Evolutionary conservation across 1,284 basidiomycete species (phyloP), one percentile per base, ranked within the genome.

Genomic region (Irpex lacteus): DNA sequence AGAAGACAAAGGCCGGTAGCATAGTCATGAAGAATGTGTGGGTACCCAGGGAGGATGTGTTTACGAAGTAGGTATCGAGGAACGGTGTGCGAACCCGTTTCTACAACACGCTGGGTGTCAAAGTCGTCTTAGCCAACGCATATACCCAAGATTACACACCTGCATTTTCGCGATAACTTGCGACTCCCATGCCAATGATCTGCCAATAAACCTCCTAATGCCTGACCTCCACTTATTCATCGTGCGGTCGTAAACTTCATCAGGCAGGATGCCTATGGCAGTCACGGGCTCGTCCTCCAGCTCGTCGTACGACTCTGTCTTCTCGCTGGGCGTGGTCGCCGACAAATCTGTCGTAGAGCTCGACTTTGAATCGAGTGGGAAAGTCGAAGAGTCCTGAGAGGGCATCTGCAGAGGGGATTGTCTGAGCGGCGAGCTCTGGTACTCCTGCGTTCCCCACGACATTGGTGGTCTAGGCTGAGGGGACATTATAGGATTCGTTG

Each of bases 11-110:
- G 3, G 90, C 81, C 0, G 97, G 96, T 1, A 98, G 79, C 68
- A 93, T 86, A 32, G 90, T 87, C 86, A 97, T 93, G 81, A 98
- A 98, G 80, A 97, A 98, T 0, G 94, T 96, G 73, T 98, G 96
- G 0, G 95, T 94, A 0, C 94, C 94, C 56, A 98, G 84, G 0
- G 94, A 83, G 1, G 94, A 95, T 0, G 94, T 92, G 74, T 96
- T 94, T 64, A 97, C 89, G 73, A 99, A 98, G 74, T 94, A 98
- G 0, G 79, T 80, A 76, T 99, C 96, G 19, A 95, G 78, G 78
- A 84, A 88, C 1, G 90, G 86, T 1, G 82, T 85, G 34, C 94
- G 85, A 37, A 92, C 81, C 8, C 72, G 73, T 13, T 80, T 73
- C 90, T 92, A 63, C n/a, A 9, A 6, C 6, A 34, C 18, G 34